Evolutionary conservation across 352 stramenopile species (phyloP).

Genomic region (Aphanomyces astaci): DNA sequence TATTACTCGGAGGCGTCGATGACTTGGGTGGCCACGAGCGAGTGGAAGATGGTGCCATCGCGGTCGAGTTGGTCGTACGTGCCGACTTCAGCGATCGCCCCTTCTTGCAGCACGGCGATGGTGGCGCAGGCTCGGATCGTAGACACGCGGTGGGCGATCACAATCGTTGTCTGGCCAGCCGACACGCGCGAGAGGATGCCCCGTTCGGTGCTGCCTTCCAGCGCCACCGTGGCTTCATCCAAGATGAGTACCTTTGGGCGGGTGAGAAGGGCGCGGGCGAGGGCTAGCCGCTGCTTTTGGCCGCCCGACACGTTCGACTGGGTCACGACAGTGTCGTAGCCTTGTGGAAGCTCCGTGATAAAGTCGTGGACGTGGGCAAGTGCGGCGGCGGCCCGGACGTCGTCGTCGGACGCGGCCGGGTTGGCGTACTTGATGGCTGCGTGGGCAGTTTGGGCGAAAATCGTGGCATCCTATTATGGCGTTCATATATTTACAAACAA

Average conservation of each 20-base stretch:
- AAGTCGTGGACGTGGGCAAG: conserved; percentile 73
- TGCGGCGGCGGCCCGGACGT: conserved; percentile 53
- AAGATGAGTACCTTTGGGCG: conserved; percentile 73
- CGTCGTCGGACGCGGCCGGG: conserved; percentile 41
- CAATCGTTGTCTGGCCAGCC: conserved; percentile 67
- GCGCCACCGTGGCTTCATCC: conserved; percentile 77
- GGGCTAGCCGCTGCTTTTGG: conserved; percentile 94
- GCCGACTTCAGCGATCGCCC: conserved; percentile 62
- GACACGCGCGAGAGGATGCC: conserved; percentile 48
- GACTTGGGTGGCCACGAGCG: conserved; percentile 32
- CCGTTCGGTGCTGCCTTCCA: conserved; percentile 77
- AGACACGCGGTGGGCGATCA: conserved; percentile 79
- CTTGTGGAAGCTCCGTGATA: conserved; percentile 75
- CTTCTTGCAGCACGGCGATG: conserved; percentile 78
- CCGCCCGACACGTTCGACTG: conserved; percentile 95
- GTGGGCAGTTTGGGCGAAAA: conserved; percentile 72
- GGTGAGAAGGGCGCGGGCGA: conserved; percentile 76
- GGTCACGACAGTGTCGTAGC: conserved; percentile 95
- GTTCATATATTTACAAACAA: no score
- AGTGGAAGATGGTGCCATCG: conserved; percentile 71
- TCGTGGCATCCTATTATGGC: conserved; percentile 62
- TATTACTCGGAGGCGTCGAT: conserved; percentile 3
- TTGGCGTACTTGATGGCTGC: conserved; percentile 85
- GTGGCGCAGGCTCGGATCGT: conserved; percentile 79
- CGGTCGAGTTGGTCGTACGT: conserved; percentile 69